Percentiles rank a stretch among this genome's conserved stretches.
Conservation (phyloP, 2,329 filamentous ascomycete genomes). For the Claviceps arundinis region DNA sequence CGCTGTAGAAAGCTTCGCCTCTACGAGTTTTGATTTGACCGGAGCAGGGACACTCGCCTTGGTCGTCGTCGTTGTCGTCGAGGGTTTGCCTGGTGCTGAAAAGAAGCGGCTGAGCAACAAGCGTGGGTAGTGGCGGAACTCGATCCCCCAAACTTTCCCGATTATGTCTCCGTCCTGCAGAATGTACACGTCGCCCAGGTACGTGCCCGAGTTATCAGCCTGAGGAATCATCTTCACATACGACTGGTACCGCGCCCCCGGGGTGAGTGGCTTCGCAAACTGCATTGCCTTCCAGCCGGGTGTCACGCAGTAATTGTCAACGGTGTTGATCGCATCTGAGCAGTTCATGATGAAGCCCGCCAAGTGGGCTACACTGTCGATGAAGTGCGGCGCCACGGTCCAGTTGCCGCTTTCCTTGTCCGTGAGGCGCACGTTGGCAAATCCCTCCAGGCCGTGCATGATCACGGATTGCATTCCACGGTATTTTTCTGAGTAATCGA, state of each 20-base stretch:
- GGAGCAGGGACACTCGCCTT: neutral
- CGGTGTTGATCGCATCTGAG: conserved; percentile 39
- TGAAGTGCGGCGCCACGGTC: conserved; percentile 42
- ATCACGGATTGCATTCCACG: conserved; percentile 46
- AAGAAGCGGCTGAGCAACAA: conserved; percentile 53
- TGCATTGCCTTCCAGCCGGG: conserved; percentile 42
- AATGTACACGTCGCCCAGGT: conserved; percentile 39
- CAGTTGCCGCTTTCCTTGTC: conserved; percentile 17
- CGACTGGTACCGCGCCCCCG: conserved; percentile 36
- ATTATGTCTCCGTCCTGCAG: conserved; percentile 38
- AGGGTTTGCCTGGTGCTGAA: conserved; percentile 24
- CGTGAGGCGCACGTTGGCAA: conserved; percentile 11
- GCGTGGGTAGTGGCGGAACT: conserved; percentile 55
- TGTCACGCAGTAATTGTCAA: conserved; percentile 40
- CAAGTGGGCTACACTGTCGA: conserved; percentile 45
- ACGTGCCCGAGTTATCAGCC: conserved; percentile 27
- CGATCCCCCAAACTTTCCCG: conserved; percentile 40
- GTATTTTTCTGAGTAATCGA: conserved; percentile 40
- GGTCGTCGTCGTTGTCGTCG: neutral
- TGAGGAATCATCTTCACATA: conserved; percentile 46
- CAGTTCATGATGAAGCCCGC: conserved; percentile 48
- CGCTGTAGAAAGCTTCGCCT: neutral
- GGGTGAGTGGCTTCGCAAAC: conserved; percentile 33
- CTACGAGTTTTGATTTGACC: neutral
- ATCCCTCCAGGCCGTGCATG: conserved; percentile 38